Evolutionary conservation across 306 rosid species (phyloP), one percentile per base, ranked within the genome.

Genomic region (Oemleria cerasiformis): DNA sequence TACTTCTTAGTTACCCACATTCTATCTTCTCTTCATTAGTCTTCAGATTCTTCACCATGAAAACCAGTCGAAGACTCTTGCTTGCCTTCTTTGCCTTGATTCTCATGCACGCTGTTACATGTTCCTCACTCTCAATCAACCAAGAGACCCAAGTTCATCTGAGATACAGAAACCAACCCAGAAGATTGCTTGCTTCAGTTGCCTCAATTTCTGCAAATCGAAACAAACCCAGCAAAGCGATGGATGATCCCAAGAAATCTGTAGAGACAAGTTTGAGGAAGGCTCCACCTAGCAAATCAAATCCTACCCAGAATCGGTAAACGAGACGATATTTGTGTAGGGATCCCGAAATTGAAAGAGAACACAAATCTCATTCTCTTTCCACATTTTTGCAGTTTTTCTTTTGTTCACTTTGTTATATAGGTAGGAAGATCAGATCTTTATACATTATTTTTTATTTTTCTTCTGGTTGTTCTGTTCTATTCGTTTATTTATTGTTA

Each of bases 271-370:
- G 83, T 76, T 83, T 88, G 76, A 85, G 82, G 84, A 63, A 69
- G 74, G 80, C 88, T 20, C 94, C 96, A 9, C 47, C 75, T 48
- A 90, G 90, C 88, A 81, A 83, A 10, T 86, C 94, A 41, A 90
- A 88, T 78, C 93, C 96, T 49, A 88, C 58, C 49, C 96, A 90
- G 48, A 90, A 90, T 74, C 80, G 79, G 86, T 76, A 80, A 85
- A 47, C 61, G 47, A 41, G 67, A 65, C 51, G 65, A 62, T 12
- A 20, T 67, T 55, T 78, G 59, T 21, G 19, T 63, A 70, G 63
- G 68, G 83, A 75, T 78, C 84, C 70, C 81, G 41, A 63, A 7
- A 13, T 57, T 53, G 76, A 71, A 69, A 80, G 75, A 79, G 82
- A 70, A 78, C 74, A 41, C 30, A 36, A 63, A 65, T 70, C 54